phyloP scores from a whole-genome alignment of 164 flowering plant species.

The Stephania cephalantha region DNA sequence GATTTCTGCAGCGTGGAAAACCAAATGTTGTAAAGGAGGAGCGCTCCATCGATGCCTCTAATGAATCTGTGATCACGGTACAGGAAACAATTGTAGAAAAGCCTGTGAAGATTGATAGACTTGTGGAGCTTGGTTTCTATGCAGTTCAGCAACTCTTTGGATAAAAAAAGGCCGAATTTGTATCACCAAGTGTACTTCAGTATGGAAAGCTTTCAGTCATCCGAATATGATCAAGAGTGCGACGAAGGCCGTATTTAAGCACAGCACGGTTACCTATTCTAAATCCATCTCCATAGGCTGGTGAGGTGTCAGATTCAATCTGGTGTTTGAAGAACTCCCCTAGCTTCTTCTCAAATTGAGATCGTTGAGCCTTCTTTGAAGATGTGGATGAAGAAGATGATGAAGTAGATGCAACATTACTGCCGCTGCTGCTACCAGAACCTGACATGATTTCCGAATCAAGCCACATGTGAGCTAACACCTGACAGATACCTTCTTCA shows the following conservation, averaged over 20 bases:
- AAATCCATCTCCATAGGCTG: conserved; percentile 87
- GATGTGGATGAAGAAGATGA: conserved; percentile 30
- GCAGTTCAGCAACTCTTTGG: conserved; percentile 23
- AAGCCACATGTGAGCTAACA: conserved; percentile 92
- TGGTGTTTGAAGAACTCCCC: conserved; percentile 91
- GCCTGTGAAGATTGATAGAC: background rate
- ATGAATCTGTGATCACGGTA: background rate
- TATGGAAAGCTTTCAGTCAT: conserved; percentile 71
- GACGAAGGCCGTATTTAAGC: conserved; percentile 57
- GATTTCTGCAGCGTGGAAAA: background rate
- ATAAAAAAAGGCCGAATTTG: conserved; percentile 19
- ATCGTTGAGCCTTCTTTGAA: conserved; percentile 41
- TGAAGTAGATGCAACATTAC: conserved; percentile 44
- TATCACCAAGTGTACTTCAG: conserved; percentile 4
- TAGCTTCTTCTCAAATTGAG: conserved; percentile 74
- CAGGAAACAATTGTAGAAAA: background rate
- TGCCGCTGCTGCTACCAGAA: conserved; percentile 25
- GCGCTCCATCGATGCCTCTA: background rate
- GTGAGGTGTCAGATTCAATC: conserved; percentile 79
- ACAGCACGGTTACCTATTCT: conserved; percentile 73
- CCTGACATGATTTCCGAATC: conserved; percentile 51
- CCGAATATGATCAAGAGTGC: conserved; percentile 71
- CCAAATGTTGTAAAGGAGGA: background rate
- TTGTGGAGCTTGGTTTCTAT: conserved; percentile 10
- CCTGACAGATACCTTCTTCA: conserved; percentile 98